Evolutionary conservation across 257 asterid genomes (phyloP).

Genomic region (Nicotiana otophora): DNA sequence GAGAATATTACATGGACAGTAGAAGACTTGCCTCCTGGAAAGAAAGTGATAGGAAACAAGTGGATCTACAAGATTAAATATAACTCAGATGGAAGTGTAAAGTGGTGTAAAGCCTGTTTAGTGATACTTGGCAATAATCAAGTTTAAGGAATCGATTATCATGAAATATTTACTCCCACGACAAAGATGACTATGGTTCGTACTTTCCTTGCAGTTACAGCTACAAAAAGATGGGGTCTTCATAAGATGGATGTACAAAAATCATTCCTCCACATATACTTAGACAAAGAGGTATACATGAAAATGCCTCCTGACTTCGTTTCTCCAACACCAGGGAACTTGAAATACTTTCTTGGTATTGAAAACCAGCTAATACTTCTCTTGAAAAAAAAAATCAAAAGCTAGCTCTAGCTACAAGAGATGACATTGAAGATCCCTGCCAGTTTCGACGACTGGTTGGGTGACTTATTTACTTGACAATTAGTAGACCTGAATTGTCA

Average conservation of each 20-base stretch:
- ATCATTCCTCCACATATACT: neutral
- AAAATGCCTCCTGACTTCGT: neutral
- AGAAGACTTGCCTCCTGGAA: neutral
- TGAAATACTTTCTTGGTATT: no score
- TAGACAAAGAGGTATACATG: constrained; percentile 14
- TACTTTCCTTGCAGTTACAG: neutral
- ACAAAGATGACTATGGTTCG: constrained; percentile 3
- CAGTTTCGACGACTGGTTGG: no score
- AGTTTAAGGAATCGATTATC: constrained; percentile 9
- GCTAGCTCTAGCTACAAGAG: no score
- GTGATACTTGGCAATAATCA: neutral
- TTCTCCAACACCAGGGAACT: no score
- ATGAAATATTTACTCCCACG: neutral
- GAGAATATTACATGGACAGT: neutral
- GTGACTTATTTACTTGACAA: no score
- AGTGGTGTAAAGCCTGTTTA: neutral
- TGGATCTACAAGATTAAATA: constrained; percentile 19
- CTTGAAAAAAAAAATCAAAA: no score
- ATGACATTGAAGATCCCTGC: no score
- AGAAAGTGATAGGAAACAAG: neutral
- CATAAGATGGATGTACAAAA: neutral
- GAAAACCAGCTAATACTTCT: no score
- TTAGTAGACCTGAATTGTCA: no score
- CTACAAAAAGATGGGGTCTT: neutral
- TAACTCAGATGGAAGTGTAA: neutral